These are phyloP conservation scores for Hericium coralloides DNA, from an alignment of 768 basidiomycete genomes.

Conservation along the genomic window DNA sequence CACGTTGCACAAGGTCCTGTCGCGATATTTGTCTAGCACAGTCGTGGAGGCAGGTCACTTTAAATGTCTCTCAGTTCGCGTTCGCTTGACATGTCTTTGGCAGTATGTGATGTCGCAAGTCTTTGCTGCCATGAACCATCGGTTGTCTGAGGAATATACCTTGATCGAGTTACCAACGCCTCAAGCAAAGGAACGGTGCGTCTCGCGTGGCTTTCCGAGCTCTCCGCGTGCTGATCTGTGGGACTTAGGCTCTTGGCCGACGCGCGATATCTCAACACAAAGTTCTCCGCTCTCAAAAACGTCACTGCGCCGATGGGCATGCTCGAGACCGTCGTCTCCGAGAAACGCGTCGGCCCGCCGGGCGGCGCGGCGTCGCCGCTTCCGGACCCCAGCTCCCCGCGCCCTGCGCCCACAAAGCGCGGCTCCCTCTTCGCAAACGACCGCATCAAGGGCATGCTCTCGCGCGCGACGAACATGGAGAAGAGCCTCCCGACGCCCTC, in stretches of 20 bases:
- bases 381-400: slow-evolving; percentile 4
- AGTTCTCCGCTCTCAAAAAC: slow-evolving; percentile 67
- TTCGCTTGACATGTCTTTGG: slow-evolving; percentile 1
- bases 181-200: slow-evolving; percentile 80
- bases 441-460: slow-evolving; percentile 30
- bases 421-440: slow-evolving; percentile 21
- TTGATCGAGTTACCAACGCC: slow-evolving; percentile 75
- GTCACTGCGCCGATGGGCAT: slow-evolving; percentile 57
- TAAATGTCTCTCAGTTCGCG: not conserved
- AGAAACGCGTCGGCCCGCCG: slow-evolving; percentile 36
- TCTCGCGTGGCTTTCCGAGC: slow-evolving; percentile 2
- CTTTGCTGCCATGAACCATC: slow-evolving; percentile 85
- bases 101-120: slow-evolving; percentile 95
- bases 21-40: slow-evolving; percentile 71
- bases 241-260: slow-evolving; percentile 66
- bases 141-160: slow-evolving; percentile 78
- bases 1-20: slow-evolving; percentile 91
- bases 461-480: slow-evolving; percentile 13
- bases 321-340: slow-evolving; percentile 79
- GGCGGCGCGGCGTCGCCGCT: slow-evolving; percentile 6
- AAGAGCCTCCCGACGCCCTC: not conserved
- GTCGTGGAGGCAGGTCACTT: slow-evolving; percentile 68
- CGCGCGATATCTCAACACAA: slow-evolving; percentile 66
- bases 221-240: not conserved
- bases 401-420: slow-evolving; percentile 2